Evolutionary conservation across 2,329 filamentous ascomycete species (phyloP), one percentile per base, ranked within the genome.

Genomic region (Cercospora canescens): DNA sequence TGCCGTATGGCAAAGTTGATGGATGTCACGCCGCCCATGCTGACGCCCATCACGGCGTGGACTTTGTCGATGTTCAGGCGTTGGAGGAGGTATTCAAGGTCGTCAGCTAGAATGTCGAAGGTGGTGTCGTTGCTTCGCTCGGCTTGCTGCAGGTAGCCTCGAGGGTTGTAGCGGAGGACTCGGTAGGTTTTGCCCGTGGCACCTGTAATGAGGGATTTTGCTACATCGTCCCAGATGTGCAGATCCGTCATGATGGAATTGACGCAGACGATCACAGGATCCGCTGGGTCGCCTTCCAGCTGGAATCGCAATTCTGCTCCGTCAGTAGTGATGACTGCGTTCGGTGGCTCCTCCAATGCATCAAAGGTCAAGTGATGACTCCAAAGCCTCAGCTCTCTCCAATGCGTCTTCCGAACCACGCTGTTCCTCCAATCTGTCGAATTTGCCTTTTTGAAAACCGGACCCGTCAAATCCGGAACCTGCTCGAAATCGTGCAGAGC

Each of bases 221-320:
- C 80, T 66, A 96, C 87, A 1, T 83, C 83, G 72, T 95, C 90
- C 93, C 93, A 96, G 86, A 96, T 95, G 76, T 86, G 83, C 69
- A 90, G 85, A 56, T 89, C 88, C 2, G 91, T 92, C 7, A 96
- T 86, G 58, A 96, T 89, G 1, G 90, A 94, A 82, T 96, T 96
- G 79, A 85, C 85, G 71, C 94, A 90, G 21, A 92, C 88, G 11
- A 96, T 83, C 0, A 90, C 85, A 0, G 92, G 92, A 0, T 92
- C 91, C 21, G 85, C 75, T 0, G 88, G 86, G 34, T 88, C 84
- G 62, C 93, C 93, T 77, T 95, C 91, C 1, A 96, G 84, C 14
- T 88, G 86, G 79, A 92, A 96, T 0, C 88, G 87, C 14, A 96
- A 85, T 2, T 81, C 76, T 6, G 93, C 87, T 1, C 87, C 88